phyloP scores from a whole-genome alignment of 345 rosid species.

The Clausena lansium region DNA sequence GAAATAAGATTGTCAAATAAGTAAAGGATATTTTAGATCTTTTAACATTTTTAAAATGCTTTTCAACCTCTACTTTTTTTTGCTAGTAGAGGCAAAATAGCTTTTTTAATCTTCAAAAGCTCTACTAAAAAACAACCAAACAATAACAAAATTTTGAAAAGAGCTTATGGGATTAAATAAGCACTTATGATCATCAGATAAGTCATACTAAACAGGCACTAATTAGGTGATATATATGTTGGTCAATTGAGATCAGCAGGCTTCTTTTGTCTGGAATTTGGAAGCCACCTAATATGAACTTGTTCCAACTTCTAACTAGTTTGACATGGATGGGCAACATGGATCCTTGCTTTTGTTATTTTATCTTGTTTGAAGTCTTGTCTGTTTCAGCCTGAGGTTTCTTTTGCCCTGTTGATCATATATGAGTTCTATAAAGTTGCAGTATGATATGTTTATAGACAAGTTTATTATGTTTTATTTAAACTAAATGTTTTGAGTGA shows the following conservation, averaged over 20 bases:
- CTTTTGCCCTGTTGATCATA: not conserved
- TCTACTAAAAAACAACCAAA: no score
- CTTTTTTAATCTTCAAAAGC: no score
- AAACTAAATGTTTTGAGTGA: not conserved
- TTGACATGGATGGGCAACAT: not conserved
- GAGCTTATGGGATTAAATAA: no score
- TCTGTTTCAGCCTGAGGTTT: not conserved
- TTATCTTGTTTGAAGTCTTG: not conserved
- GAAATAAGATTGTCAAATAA: no score
- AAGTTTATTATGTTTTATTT: not conserved
- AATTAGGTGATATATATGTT: not conserved
- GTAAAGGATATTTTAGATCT: no score
- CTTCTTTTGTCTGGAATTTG: not conserved
- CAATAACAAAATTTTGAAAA: no score
- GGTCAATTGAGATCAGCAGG: not conserved
- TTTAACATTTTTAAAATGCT: no score
- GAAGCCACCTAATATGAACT: no score
- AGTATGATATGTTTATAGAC: not conserved
- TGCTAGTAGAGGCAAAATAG: no score
- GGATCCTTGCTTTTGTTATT: not conserved
- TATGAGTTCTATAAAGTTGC: not conserved
- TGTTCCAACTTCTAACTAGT: not conserved
- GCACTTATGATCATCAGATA: no score
- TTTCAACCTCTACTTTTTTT: no score
- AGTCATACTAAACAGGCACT: no score